Conservation (phyloP, 768 basidiomycete genomes). For the Tylopilus sp. region DNA sequence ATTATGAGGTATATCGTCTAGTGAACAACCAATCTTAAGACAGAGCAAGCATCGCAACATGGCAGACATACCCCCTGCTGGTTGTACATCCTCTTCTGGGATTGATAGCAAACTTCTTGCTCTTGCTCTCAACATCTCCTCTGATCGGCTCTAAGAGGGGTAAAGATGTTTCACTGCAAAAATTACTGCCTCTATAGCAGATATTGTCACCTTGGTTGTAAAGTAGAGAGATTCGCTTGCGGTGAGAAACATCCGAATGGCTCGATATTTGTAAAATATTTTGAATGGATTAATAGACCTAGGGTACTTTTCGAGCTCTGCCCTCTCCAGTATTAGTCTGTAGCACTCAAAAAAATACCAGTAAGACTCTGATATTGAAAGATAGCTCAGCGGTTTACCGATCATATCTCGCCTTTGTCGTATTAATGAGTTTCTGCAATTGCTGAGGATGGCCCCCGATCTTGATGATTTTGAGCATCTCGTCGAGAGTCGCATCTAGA, state of each 20-base stretch:
- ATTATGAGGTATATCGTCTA: background rate
- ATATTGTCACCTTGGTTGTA: slow-evolving; percentile 2
- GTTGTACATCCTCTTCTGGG: background rate
- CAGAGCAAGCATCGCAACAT: background rate
- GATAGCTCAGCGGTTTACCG: background rate
- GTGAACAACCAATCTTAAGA: background rate
- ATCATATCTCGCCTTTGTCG: background rate
- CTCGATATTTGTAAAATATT: background rate
- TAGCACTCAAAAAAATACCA: background rate
- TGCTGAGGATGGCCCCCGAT: background rate
- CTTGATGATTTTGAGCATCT: background rate
- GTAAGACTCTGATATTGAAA: background rate
- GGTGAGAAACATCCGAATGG: background rate
- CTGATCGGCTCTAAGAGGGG: slow-evolving; percentile 5
- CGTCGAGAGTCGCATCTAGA: slow-evolving; percentile 6
- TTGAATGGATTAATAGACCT: slow-evolving; percentile 8
- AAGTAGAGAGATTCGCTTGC: background rate
- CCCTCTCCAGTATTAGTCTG: background rate
- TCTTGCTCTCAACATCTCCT: background rate
- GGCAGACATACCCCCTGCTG: background rate
- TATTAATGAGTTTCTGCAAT: background rate
- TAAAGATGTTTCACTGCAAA: background rate
- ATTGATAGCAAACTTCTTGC: slow-evolving; percentile 4
- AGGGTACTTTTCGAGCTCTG: background rate
- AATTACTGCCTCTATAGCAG: background rate